Evolutionary conservation across 257 asterid species (phyloP).

Genomic region (Linaria vulgaris): DNA sequence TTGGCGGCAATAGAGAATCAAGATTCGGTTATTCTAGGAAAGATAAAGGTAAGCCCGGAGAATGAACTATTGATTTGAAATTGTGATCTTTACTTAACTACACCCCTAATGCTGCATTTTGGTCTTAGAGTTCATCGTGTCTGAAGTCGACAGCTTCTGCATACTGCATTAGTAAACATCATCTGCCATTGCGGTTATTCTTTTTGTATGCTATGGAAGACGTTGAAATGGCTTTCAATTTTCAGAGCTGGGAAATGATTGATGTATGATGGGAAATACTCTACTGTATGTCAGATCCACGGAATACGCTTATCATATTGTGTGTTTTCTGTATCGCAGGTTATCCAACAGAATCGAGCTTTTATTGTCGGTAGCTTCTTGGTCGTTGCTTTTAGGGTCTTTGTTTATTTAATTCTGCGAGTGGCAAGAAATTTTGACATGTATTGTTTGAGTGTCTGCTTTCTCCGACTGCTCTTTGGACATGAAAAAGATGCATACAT

Average conservation of each 20-base stretch:
- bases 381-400: background rate
- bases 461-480: background rate
- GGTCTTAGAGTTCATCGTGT: conserved; percentile 8
- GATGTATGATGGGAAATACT: background rate
- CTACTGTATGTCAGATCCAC: background rate
- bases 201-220: background rate
- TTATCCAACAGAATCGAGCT: too few relatives aligned
- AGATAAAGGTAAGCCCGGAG: conserved; percentile 60
- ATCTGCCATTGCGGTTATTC: conserved; percentile 1
- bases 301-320: background rate
- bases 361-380: too few relatives aligned
- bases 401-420: background rate
- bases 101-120: conserved; percentile 6
- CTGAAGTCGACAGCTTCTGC: conserved; percentile 7
- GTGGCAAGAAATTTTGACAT: background rate
- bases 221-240: background rate
- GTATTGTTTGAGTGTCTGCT: background rate
- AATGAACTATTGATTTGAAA: conserved; percentile 5
- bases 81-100: background rate
- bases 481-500: background rate
- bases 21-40: conserved; percentile 56
- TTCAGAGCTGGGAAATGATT: background rate
- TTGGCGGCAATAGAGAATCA: conserved; percentile 41
- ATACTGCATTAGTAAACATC: background rate
- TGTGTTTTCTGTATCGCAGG: background rate